Percentiles rank a stretch among this genome's conserved stretches.
phyloP scores from a whole-genome alignment of 805 yeast species.

The Barnettozyma sp. region DNA sequence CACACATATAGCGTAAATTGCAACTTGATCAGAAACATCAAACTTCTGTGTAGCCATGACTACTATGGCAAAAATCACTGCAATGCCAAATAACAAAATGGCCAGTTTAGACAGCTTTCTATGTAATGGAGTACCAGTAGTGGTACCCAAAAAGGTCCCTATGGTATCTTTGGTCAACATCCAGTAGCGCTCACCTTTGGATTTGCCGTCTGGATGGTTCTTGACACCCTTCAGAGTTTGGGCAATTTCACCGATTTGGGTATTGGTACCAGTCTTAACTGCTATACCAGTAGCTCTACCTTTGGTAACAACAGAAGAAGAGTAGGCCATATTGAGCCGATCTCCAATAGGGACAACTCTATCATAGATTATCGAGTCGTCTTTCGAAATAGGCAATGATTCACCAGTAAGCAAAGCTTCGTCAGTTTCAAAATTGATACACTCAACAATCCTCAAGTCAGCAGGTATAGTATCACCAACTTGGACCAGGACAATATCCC shows the following conservation, averaged over 20 bases:
- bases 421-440: conserved; percentile 36
- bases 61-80: conserved; percentile 79
- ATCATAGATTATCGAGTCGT: conserved; percentile 35
- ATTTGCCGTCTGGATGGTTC: conserved; percentile 36
- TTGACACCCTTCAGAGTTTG: conserved; percentile 41
- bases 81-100: conserved; percentile 59
- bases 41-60: conserved; percentile 82
- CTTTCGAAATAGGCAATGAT: conserved; percentile 54
- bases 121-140: conserved; percentile 77
- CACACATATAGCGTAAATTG: conserved; percentile 83
- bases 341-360: conserved; percentile 59
- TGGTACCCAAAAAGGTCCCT: conserved; percentile 69
- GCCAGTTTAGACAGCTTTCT: conserved; percentile 73
- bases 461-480: conserved; percentile 41
- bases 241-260: conserved; percentile 75
- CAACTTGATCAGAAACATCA: conserved; percentile 67
- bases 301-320: conserved; percentile 63
- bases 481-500: conserved; percentile 34
- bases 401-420: conserved; percentile 45
- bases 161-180: conserved; percentile 44
- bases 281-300: conserved; percentile 71
- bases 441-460: conserved; percentile 36
- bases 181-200: conserved; percentile 34
- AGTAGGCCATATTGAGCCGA: conserved; percentile 61
- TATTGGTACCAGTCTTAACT: conserved; percentile 57